A percentile compares a stretch with the other conserved stretches of the same genome.
Conservation (phyloP, 2,329 filamentous ascomycete species). For the Alternaria angustiovoidea region DNA sequence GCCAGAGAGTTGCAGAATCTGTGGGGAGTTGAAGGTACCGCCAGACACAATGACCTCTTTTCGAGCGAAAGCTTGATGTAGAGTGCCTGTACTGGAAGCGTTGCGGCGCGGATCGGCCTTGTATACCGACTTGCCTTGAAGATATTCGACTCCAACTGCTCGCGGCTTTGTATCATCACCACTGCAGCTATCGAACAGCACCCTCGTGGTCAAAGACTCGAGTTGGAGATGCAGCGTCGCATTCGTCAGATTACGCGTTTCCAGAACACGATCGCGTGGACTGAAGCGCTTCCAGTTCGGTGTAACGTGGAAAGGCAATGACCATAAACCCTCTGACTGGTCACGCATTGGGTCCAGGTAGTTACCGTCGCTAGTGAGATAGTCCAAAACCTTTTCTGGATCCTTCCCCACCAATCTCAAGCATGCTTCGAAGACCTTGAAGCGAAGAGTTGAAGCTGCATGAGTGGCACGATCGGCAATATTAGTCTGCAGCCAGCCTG, state of each 20-base stretch:
- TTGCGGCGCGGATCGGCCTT: conserved; percentile 52
- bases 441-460: conserved; percentile 6
- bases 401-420: conserved; percentile 26
- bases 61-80: conserved; percentile 24
- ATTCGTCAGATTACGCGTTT: conserved; percentile 13
- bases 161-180: conserved; percentile 33
- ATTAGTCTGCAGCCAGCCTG: conserved; percentile 29
- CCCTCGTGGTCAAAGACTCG: conserved; percentile 51
- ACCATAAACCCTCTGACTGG: conserved; percentile 50
- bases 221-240: conserved; percentile 35
- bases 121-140: conserved; percentile 53
- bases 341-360: conserved; percentile 25
- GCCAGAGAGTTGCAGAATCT: conserved; percentile 69
- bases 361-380: conserved; percentile 26
- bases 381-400: conserved; percentile 22
- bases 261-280: conserved; percentile 26
- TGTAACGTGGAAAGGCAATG: conserved; percentile 37
- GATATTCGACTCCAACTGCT: conserved; percentile 55
- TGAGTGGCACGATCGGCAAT: conserved; percentile 19
- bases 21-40: conserved; percentile 68
- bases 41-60: conserved; percentile 31
- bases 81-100: conserved; percentile 15
- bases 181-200: conserved; percentile 45
- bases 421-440: conserved; percentile 22
- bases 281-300: conserved; percentile 27